Conservation (phyloP, 78 protist species). For the Guillardia theta region DNA sequence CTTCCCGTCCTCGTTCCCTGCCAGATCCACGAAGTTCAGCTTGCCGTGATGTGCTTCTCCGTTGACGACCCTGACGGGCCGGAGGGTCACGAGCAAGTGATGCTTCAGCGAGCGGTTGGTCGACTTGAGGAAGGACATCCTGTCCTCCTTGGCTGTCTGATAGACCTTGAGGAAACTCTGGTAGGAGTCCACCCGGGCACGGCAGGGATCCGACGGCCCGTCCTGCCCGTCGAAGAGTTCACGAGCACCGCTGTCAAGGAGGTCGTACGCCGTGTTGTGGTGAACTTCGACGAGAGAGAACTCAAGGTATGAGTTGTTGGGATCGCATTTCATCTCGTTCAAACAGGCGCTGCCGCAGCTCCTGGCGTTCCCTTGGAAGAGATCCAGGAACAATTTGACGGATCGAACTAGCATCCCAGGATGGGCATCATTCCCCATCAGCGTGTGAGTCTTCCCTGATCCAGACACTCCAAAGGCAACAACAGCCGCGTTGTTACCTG, state of each 20-base stretch:
- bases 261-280: not conserved
- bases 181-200: no score
- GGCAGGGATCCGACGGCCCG: no score
- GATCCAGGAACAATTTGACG: not conserved
- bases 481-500: not conserved
- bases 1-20: not conserved
- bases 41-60: no score
- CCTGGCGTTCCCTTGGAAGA: not conserved
- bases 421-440: not conserved
- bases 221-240: no score
- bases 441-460: conserved; percentile 46
- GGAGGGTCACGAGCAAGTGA: no score
- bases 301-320: not conserved
- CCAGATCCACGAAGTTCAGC: conserved; percentile 4
- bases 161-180: no score
- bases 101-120: no score
- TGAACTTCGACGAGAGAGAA: not conserved
- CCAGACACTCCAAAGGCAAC: conserved; percentile 48
- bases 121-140: no score
- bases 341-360: not conserved
- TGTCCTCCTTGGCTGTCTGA: no score
- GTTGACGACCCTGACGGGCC: no score
- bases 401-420: not conserved
- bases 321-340: not conserved
- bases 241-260: no score